Evolutionary conservation across 2,329 filamentous ascomycete genomes (phyloP).

Genomic region (Berkeleyomyces basicola): DNA sequence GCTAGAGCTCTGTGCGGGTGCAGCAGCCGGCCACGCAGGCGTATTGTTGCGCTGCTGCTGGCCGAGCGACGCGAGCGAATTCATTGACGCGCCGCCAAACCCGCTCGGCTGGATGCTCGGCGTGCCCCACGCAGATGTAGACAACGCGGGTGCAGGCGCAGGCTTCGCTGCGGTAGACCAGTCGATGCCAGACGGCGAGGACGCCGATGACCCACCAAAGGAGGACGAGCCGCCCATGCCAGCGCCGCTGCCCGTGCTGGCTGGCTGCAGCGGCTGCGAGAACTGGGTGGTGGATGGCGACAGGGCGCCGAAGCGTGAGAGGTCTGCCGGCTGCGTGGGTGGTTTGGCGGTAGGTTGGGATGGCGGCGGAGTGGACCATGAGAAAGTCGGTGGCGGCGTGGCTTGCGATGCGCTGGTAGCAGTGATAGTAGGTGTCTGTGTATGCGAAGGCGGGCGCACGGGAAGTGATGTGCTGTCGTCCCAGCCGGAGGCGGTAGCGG

Average conservation of each 20-base stretch:
- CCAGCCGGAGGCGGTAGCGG: conserved; percentile 31
- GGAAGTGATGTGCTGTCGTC: conserved; percentile 23
- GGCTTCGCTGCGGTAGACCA: not conserved
- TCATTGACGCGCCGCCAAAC: conserved; percentile 27
- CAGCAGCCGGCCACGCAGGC: conserved; percentile 17
- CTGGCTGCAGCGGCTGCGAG: conserved; percentile 35
- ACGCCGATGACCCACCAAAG: conserved; percentile 24
- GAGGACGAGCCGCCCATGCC: conserved; percentile 30
- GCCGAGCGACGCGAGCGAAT: conserved; percentile 29
- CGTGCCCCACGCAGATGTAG: not conserved
- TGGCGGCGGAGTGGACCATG: conserved; percentile 45
- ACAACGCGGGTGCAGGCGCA: not conserved
- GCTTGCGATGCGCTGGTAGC: conserved; percentile 18
- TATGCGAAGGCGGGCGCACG: conserved; percentile 17
- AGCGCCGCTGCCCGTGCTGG: conserved; percentile 15
- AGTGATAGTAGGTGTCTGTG: conserved; percentile 11
- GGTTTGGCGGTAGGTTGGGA: conserved; percentile 18
- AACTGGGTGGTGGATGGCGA: conserved; percentile 45
- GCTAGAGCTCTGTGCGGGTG: not conserved
- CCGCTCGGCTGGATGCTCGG: conserved; percentile 4
- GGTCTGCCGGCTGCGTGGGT: conserved; percentile 40
- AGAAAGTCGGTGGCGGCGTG: conserved; percentile 31
- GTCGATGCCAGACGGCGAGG: not conserved
- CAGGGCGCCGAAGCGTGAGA: conserved; percentile 37
- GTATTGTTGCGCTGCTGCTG: conserved; percentile 20